Conservation (phyloP, 2,329 filamentous ascomycete species). For the Didymella segeticola region DNA sequence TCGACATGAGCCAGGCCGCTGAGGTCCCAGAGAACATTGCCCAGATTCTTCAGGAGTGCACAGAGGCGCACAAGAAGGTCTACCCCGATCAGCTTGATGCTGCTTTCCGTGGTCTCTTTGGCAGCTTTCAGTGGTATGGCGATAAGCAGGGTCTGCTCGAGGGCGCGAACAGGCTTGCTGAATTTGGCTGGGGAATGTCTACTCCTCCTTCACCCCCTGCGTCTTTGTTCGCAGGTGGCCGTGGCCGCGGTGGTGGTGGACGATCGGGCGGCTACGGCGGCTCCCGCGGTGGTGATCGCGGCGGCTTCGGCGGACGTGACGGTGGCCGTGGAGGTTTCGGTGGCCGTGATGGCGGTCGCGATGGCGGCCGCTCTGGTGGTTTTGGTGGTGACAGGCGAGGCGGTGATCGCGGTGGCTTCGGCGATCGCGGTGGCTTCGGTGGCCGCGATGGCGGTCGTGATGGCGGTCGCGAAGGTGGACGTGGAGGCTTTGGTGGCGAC, state of each 20-base stretch:
- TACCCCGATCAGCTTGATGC: slow-evolving; percentile 52
- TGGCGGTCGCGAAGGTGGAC: slow-evolving; percentile 14
- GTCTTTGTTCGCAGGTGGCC: slow-evolving; percentile 23
- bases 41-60: slow-evolving; percentile 55
- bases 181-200: slow-evolving; percentile 57
- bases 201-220: slow-evolving; percentile 48
- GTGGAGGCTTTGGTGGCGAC: slow-evolving; percentile 9
- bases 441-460: slow-evolving; percentile 30
- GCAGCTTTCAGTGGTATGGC: slow-evolving; percentile 55
- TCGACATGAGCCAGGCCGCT: slow-evolving; percentile 53
- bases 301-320: slow-evolving; percentile 22
- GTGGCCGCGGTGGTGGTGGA: slow-evolving; percentile 22
- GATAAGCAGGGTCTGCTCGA: slow-evolving; percentile 52
- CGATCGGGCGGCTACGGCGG: slow-evolving; percentile 24
- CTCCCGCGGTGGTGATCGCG: slow-evolving; percentile 15
- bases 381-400: slow-evolving; percentile 20
- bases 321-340: slow-evolving; percentile 23
- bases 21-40: slow-evolving; percentile 52
- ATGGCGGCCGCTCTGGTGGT: slow-evolving; percentile 6
- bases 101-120: slow-evolving; percentile 66
- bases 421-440: slow-evolving; percentile 17
- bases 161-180: slow-evolving; percentile 53
- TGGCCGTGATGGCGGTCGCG: slow-evolving; percentile 9
- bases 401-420: slow-evolving; percentile 13
- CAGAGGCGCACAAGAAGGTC: slow-evolving; percentile 53